Conservation (phyloP, 345 rosid genomes). For the Citrus maxima region DNA sequence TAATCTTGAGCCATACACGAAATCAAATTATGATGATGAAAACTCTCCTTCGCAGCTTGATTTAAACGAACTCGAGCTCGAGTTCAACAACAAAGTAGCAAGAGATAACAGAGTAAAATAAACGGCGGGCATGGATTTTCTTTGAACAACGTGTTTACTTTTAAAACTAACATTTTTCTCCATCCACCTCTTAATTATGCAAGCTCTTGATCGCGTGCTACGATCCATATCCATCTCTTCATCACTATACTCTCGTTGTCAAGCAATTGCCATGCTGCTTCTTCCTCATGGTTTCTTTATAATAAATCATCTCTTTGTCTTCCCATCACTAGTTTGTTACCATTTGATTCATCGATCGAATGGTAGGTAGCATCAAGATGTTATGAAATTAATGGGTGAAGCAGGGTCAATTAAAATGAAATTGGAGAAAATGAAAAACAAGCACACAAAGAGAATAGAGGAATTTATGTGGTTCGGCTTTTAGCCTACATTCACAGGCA, state of each 20-base stretch:
- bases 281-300: slow-evolving; percentile 22
- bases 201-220: slow-evolving; percentile 18
- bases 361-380: slow-evolving; percentile 56
- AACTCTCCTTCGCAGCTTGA: slow-evolving; percentile 57
- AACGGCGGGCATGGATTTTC: slow-evolving; percentile 42
- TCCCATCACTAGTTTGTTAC: slow-evolving; percentile 1
- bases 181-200: slow-evolving; percentile 48
- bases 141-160: slow-evolving; percentile 19
- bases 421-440: too few species aligned
- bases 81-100: slow-evolving; percentile 38
- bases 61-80: slow-evolving; percentile 68
- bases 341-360: slow-evolving; percentile 58
- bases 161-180: slow-evolving; percentile 34
- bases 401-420: too few species aligned
- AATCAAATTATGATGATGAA: slow-evolving; percentile 83
- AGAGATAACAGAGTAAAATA: too few species aligned
- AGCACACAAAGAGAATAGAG: too few species aligned
- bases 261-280: background rate
- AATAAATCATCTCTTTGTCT: slow-evolving; percentile 22
- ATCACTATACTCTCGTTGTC: too few species aligned
- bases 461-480: too few species aligned
- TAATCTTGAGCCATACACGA: slow-evolving; percentile 26
- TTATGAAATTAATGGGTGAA: too few species aligned
- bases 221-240: slow-evolving; percentile 6
- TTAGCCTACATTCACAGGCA: too few species aligned